phyloP scores from a whole-genome alignment of 148 eudicot species.

The Fagopyrum homotropicum region DNA sequence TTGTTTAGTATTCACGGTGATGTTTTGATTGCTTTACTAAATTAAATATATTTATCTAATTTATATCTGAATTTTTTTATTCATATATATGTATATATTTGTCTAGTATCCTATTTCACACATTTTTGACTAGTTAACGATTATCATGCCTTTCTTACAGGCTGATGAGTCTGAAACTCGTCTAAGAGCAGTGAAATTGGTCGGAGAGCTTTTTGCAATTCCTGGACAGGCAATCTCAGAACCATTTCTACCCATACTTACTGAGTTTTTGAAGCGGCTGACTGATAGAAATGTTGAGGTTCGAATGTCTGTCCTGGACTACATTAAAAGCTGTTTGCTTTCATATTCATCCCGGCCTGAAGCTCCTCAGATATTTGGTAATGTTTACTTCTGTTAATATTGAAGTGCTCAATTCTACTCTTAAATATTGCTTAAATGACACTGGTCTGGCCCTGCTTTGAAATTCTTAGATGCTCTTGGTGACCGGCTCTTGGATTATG shows the following conservation, averaged over 20 bases:
- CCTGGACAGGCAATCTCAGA: conserved; percentile 59
- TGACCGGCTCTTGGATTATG: conserved; percentile 94
- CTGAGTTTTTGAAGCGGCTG: conserved; percentile 82
- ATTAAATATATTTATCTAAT: background rate
- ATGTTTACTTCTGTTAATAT: conserved; percentile 14
- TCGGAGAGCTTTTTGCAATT: conserved; percentile 87
- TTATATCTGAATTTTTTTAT: too few relatives aligned
- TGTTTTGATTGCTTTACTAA: background rate
- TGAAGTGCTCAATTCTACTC: background rate
- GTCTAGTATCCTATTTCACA: background rate
- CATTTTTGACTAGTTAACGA: background rate
- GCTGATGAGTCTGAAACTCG: conserved; percentile 78
- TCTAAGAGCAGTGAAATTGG: conserved; percentile 66
- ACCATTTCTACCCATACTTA: conserved; percentile 70
- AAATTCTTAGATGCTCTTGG: conserved; percentile 62
- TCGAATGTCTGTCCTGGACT: conserved; percentile 76
- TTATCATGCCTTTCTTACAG: conserved; percentile 24
- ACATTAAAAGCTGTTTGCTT: conserved; percentile 68
- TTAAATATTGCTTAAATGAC: conserved; percentile 1
- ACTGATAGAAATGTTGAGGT: conserved; percentile 84
- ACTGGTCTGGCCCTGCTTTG: conserved; percentile 8
- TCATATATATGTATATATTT: background rate
- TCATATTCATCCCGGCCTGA: conserved; percentile 65
- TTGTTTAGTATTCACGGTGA: background rate
- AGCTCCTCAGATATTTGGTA: conserved; percentile 80